Evolutionary conservation across 2,329 filamentous ascomycete species (phyloP).

Genomic region (Calonectria henricotiae): DNA sequence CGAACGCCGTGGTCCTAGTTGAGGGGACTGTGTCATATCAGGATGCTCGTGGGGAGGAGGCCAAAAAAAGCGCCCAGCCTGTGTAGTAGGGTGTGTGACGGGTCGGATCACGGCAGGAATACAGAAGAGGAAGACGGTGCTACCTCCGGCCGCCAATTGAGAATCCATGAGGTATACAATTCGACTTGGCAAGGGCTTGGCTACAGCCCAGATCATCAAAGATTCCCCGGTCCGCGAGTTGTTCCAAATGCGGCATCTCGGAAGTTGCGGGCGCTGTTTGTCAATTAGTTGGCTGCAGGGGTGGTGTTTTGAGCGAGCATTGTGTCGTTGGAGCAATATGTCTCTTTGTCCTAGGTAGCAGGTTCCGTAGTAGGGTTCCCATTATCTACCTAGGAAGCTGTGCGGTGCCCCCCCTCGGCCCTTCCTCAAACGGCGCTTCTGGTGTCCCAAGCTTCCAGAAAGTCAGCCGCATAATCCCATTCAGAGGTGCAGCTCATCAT

Average conservation of each 20-base stretch:
- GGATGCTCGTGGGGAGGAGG: constrained; percentile 13
- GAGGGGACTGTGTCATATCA: constrained; percentile 3
- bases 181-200: constrained; percentile 28
- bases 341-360: neutral
- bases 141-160: neutral
- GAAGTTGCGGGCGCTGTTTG: constrained; percentile 27
- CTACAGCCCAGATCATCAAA: constrained; percentile 20
- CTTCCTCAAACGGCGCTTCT: neutral
- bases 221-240: neutral
- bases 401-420: neutral
- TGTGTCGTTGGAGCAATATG: constrained; percentile 6
- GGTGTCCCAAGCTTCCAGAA: constrained; percentile 26
- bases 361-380: neutral
- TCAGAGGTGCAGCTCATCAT: constrained; percentile 15
- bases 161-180: constrained; percentile 8
- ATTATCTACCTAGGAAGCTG: neutral
- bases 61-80: constrained; percentile 11
- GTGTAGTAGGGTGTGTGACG: neutral
- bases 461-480: neutral
- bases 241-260: constrained; percentile 32
- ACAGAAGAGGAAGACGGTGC: constrained; percentile 9
- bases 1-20: constrained; percentile 11
- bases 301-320: neutral
- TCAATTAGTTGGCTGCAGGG: constrained; percentile 15
- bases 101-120: constrained; percentile 17